These are phyloP conservation scores for Vitellaria paradoxa DNA, from an alignment of 179 eudicot species.

Conservation along the genomic window DNA sequence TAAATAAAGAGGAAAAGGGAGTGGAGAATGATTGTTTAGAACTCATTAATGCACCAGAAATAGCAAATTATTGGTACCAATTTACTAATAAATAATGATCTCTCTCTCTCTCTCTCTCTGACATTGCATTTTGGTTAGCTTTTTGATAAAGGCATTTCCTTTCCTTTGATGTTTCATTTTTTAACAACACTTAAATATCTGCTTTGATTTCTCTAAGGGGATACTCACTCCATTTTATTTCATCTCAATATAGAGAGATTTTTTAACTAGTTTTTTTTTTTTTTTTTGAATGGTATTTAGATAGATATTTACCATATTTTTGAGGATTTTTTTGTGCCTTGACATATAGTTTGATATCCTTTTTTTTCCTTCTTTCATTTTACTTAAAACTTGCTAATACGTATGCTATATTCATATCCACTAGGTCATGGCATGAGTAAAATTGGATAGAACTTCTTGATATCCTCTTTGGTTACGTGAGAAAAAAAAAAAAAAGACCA, in stretches of 20 bases:
- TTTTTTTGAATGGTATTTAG: not conserved
- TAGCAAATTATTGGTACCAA: not conserved
- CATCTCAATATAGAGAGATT: not conserved
- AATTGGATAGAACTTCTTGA: not conserved
- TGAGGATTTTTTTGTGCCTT: not conserved
- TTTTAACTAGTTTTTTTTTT: no score
- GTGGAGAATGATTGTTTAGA: not conserved
- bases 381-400: not conserved
- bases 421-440: not conserved
- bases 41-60: not conserved
- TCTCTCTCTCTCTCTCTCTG: no score
- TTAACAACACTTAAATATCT: not conserved
- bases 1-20: conserved; percentile 2
- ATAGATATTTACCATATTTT: not conserved
- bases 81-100: not conserved
- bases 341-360: not conserved
- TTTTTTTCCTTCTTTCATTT: not conserved
- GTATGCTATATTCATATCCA: not conserved
- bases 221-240: not conserved
- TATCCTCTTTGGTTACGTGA: not conserved
- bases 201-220: not conserved
- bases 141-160: not conserved
- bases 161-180: not conserved
- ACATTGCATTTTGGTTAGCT: not conserved
- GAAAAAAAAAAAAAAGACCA: not conserved